These are phyloP conservation scores for Penicillium sp. DNA, from an alignment of 2,329 filamentous ascomycete species.

Conservation along the genomic window DNA sequence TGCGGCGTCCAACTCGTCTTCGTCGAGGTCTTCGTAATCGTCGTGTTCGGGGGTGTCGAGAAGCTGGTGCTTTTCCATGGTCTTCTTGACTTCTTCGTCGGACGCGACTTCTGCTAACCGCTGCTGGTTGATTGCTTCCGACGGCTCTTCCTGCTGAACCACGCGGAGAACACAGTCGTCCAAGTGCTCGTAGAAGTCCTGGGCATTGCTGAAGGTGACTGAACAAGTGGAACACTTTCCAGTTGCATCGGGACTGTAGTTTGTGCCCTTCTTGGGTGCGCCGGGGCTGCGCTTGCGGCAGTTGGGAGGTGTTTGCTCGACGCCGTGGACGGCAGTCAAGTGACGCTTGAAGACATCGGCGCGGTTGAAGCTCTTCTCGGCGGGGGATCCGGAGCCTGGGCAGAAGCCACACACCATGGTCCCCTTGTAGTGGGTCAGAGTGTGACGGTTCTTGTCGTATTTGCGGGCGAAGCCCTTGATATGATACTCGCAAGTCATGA, in stretches of 20 bases:
- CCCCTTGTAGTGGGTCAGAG: conserved; percentile 92
- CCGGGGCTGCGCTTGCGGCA: conserved; percentile 72
- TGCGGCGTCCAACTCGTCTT: conserved; percentile 51
- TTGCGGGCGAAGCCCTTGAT: conserved; percentile 90
- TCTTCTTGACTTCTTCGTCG: conserved; percentile 58
- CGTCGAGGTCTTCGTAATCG: conserved; percentile 57
- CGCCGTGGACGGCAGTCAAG: conserved; percentile 83
- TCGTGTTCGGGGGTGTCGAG: conserved; percentile 53
- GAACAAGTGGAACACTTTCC: conserved; percentile 93
- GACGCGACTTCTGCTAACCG: conserved; percentile 60
- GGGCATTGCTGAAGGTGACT: conserved; percentile 77
- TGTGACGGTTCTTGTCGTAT: conserved; percentile 95
- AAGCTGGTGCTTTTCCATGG: conserved; percentile 60
- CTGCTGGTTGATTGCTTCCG: conserved; percentile 59
- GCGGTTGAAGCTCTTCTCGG: conserved; percentile 93
- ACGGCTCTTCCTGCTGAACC: conserved; percentile 60
- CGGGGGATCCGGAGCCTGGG: conserved; percentile 80
- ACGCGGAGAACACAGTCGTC: conserved; percentile 69
- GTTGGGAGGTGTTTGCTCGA: conserved; percentile 91
- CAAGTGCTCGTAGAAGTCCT: conserved; percentile 97
- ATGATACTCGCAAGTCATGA: conserved; percentile 88
- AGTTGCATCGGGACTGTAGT: conserved; percentile 73
- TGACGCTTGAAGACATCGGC: conserved; percentile 96
- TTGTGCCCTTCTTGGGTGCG: conserved; percentile 64
- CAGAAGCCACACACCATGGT: conserved; percentile 98